Conservation (phyloP, 1,284 basidiomycete genomes). For the Porodaedalea pini region DNA sequence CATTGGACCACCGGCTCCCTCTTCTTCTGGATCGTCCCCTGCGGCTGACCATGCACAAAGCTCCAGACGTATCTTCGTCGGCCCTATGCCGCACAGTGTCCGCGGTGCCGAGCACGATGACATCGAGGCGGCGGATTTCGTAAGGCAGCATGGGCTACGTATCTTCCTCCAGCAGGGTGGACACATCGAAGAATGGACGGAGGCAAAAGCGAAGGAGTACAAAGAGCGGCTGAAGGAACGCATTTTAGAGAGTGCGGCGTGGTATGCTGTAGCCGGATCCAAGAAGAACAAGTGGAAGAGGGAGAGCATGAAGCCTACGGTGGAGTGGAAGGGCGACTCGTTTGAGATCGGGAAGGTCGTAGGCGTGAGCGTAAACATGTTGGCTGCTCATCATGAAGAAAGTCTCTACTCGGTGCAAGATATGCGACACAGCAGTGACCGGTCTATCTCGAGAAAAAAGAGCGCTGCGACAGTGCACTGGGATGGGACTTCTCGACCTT, state of each 20-base stretch:
- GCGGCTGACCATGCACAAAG: conserved; percentile 24
- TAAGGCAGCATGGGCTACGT: conserved; percentile 55
- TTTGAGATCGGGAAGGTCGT: conserved; percentile 72
- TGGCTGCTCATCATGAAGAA: conserved; percentile 23
- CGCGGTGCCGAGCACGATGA: conserved; percentile 34
- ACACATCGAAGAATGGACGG: conserved; percentile 60
- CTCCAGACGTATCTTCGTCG: conserved; percentile 38
- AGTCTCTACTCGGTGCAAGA: neutral
- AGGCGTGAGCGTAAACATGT: conserved; percentile 46
- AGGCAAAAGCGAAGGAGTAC: conserved; percentile 46
- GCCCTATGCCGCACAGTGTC: conserved; percentile 55
- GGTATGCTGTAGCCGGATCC: conserved; percentile 46
- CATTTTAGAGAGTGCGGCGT: conserved; percentile 54
- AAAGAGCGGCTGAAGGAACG: conserved; percentile 53
- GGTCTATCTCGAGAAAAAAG: neutral
- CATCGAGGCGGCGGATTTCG: conserved; percentile 31
- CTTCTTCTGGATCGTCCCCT: neutral
- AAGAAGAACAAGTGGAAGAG: conserved; percentile 38
- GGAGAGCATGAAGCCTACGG: conserved; percentile 28
- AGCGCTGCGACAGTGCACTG: conserved; percentile 15
- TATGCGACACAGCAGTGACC: neutral
- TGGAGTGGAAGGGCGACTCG: conserved; percentile 65
- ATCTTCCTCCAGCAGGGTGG: conserved; percentile 65
- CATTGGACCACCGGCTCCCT: neutral
- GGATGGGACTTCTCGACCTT: neutral